Base-by-base conservation (phyloP, 108 stramenopile species). In the Nitzschia sp. region DNA sequence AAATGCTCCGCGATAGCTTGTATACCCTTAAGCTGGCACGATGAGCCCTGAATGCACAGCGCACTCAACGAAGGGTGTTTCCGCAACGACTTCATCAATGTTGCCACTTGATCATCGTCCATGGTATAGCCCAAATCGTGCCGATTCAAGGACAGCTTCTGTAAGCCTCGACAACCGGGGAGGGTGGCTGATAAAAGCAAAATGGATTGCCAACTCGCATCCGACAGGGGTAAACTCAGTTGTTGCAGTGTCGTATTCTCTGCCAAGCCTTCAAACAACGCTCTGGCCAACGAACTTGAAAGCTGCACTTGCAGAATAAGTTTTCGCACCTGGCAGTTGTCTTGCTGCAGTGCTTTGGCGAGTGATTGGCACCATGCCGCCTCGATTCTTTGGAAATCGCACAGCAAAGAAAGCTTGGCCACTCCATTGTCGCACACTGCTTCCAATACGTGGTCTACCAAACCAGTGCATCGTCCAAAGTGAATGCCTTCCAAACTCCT, bases 41-140 rank as follows among this genome's bases (percentile, higher is more conserved):
- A 48, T 3, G 27, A 29, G 4, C 64, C 64, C 47, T 48, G 64
- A 29, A 66, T 53, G 64, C 35, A 66, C 24, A 66, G 24, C 32
- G 48, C 64, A 3, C 13, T 13, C 35, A 66, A 38, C 15, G 64
- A 66, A 5, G 64, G 47, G 32, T 66, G 64, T n/a, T 32, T 38
- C n/a, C 23, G 3, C 29, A 66, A 32, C 2, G 64, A 27, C 9
- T 31, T 48, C 48, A 48, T 27, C 2, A 66, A 18, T 9, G 47
- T 53, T 2, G 46, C 8, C 3, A 66, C 19, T 26, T 38, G 8
- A 11, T 51, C 30, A 2, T 66, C 49, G 36, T 49, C 17, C 30
- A 19, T 29, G 11, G 26, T 32, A 27, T 49, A 21, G 11, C 5
- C 6, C 2, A 38, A 19, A 26, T 42, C 36, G n/a, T 46, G 45